A percentile compares a stretch with the other conserved stretches of the same genome.
These are phyloP conservation scores for Boletus subcaerulescens DNA, from an alignment of 768 basidiomycete genomes.

Conservation along the genomic window DNA sequence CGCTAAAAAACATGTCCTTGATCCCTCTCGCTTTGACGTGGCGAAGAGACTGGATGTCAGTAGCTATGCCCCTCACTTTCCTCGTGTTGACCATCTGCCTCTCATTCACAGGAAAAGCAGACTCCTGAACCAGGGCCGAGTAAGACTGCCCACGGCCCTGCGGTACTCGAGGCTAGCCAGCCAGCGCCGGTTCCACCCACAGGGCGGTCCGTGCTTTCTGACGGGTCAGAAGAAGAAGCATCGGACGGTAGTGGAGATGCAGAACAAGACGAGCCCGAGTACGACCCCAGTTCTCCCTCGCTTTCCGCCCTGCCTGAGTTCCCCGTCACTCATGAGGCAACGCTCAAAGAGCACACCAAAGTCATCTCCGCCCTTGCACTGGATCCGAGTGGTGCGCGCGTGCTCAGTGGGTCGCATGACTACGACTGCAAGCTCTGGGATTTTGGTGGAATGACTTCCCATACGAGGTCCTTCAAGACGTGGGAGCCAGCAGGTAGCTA, in stretches of 20 bases:
- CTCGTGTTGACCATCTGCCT: conserved; percentile 21
- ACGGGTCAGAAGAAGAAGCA: conserved; percentile 18
- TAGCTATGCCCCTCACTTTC: conserved; percentile 6
- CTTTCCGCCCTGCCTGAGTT: conserved; percentile 50
- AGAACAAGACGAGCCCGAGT: conserved; percentile 43
- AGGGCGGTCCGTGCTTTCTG: conserved; percentile 2
- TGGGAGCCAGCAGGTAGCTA: conserved; percentile 96
- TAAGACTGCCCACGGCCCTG: conserved; percentile 4
- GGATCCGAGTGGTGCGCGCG: conserved; percentile 91
- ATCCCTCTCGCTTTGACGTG: conserved; percentile 77
- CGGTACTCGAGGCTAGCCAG: conserved; percentile 25
- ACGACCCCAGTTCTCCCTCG: conserved; percentile 46
- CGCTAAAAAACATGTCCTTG: conserved; percentile 59
- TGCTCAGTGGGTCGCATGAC: conserved; percentile 91
- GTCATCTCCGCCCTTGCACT: conserved; percentile 90
- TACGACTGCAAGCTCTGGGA: conserved; percentile 99
- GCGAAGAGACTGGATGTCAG: conserved; percentile 55
- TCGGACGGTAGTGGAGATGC: conserved; percentile 24
- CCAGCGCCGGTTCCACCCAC: neutral
- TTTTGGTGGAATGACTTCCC: conserved; percentile 94
- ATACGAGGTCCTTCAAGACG: conserved; percentile 91
- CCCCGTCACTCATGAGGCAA: conserved; percentile 87
- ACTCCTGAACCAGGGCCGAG: conserved; percentile 16
- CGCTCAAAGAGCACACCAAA: conserved; percentile 93
- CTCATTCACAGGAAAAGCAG: conserved; percentile 14